These are phyloP conservation scores for Claviceps monticola DNA, from an alignment of 2,329 filamentous ascomycete species.

Conservation along the genomic window DNA sequence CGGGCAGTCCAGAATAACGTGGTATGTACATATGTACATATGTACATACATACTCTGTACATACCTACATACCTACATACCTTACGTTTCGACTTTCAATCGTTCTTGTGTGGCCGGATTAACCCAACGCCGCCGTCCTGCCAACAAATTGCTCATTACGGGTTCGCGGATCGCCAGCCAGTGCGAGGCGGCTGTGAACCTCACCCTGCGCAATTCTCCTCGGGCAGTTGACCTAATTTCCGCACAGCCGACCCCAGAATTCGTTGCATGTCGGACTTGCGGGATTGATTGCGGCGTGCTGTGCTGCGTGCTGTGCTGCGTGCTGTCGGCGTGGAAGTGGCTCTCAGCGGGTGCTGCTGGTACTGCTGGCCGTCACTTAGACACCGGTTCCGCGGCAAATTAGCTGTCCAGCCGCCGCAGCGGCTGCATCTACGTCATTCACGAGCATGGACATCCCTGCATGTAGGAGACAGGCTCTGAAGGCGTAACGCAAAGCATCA, in stretches of 20 bases:
- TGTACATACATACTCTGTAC: too few species aligned
- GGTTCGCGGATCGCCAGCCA: background rate
- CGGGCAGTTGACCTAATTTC: constrained; percentile 25
- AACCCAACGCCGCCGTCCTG: background rate
- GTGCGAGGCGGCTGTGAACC: constrained; percentile 7
- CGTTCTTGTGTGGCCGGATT: constrained; percentile 1
- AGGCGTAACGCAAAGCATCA: background rate
- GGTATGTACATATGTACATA: too few species aligned
- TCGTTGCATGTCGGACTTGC: background rate
- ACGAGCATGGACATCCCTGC: background rate
- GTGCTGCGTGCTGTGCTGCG: background rate
- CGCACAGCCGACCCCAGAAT: constrained; percentile 15
- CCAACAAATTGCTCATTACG: background rate
- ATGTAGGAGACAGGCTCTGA: background rate
- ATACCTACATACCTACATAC: too few species aligned
- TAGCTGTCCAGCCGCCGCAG: background rate
- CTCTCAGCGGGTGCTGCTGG: background rate
- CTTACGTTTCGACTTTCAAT: too few species aligned
- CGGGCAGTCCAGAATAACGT: too few species aligned
- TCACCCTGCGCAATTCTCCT: constrained; percentile 21
- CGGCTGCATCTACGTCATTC: background rate
- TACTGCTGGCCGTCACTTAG: too few species aligned
- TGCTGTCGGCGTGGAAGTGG: background rate
- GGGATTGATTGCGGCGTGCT: background rate
- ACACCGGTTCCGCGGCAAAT: background rate